Percentiles rank a stretch among this genome's conserved stretches.
These are phyloP conservation scores for Tulasnella sp. DNA, from an alignment of 768 basidiomycete species.

Conservation along the genomic window DNA sequence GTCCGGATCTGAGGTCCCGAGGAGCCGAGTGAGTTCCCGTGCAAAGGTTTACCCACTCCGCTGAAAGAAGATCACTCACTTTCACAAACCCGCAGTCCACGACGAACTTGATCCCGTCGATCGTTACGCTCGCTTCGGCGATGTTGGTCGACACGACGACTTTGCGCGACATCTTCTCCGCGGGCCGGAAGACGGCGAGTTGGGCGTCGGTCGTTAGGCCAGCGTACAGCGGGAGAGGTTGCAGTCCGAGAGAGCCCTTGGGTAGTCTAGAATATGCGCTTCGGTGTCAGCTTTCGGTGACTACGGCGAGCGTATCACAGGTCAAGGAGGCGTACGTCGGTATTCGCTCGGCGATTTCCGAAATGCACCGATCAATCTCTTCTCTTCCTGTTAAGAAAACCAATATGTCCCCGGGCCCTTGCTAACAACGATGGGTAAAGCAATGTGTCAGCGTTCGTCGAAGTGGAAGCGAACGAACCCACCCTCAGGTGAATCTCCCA, in stretches of 20 bases:
- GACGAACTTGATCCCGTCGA: constrained; percentile 98
- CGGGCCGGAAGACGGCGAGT: constrained; percentile 94
- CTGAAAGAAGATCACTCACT: too few relatives aligned
- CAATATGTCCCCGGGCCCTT: constrained; percentile 91
- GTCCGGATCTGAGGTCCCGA: too few relatives aligned
- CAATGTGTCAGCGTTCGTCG: neutral
- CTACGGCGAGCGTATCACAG: too few relatives aligned
- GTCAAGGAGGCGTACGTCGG: too few relatives aligned
- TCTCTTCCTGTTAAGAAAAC: constrained; percentile 98
- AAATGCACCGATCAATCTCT: constrained; percentile 86
- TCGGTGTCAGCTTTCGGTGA: too few relatives aligned
- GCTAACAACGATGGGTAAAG: constrained; percentile 37
- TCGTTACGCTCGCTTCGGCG: constrained; percentile 96
- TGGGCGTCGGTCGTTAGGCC: constrained; percentile 97
- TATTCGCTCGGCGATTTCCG: constrained; percentile 65
- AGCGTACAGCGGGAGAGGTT: constrained; percentile 97
- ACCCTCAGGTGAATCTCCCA: constrained; percentile 99
- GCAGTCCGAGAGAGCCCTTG: too few relatives aligned
- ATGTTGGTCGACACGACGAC: constrained; percentile 99
- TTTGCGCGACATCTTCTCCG: constrained; percentile 96
- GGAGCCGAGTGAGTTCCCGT: too few relatives aligned
- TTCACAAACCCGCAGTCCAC: constrained; percentile 98
- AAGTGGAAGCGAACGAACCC: constrained; percentile 16
- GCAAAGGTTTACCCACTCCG: too few relatives aligned
- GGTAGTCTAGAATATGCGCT: constrained; percentile 91